Evolutionary conservation across 768 basidiomycete genomes (phyloP).

Genomic region (Phanerochaete carnosa): DNA sequence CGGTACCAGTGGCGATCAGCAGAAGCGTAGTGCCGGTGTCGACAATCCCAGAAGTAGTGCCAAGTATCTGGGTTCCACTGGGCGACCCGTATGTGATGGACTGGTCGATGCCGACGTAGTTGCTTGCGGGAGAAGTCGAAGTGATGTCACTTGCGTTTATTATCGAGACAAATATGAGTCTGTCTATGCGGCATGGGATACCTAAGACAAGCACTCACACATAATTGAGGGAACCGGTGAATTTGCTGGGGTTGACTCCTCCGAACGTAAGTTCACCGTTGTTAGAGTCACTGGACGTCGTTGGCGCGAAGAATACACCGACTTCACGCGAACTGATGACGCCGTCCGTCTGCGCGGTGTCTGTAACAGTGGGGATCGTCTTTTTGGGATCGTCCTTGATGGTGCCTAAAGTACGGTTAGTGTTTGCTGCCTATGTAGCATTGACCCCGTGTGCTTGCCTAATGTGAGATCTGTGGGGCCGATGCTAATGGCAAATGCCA

Average conservation of each 20-base stretch:
- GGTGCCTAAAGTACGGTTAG: not conserved
- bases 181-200: constrained; percentile 8
- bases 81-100: constrained; percentile 31
- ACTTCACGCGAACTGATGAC: constrained; percentile 21
- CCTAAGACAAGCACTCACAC: constrained; percentile 17
- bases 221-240: constrained; percentile 23
- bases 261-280: constrained; percentile 33
- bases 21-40: constrained; percentile 37
- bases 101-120: constrained; percentile 46
- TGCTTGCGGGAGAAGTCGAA: constrained; percentile 36
- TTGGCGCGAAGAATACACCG: constrained; percentile 29
- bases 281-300: constrained; percentile 26
- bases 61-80: constrained; percentile 25
- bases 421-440: not conserved
- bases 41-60: constrained; percentile 35
- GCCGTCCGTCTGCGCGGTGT: constrained; percentile 28
- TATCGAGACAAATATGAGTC: constrained; percentile 13
- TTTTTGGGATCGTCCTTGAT: constrained; percentile 1
- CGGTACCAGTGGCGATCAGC: constrained; percentile 26
- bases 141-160: no score
- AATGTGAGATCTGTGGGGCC: constrained; percentile 32
- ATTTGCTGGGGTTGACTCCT: constrained; percentile 25
- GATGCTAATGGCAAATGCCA: constrained; percentile 17
- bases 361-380: constrained; percentile 28
- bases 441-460: constrained; percentile 6